Conservation (phyloP, 2,329 filamentous ascomycete genomes). For the Aspergillus ochraceus region DNA sequence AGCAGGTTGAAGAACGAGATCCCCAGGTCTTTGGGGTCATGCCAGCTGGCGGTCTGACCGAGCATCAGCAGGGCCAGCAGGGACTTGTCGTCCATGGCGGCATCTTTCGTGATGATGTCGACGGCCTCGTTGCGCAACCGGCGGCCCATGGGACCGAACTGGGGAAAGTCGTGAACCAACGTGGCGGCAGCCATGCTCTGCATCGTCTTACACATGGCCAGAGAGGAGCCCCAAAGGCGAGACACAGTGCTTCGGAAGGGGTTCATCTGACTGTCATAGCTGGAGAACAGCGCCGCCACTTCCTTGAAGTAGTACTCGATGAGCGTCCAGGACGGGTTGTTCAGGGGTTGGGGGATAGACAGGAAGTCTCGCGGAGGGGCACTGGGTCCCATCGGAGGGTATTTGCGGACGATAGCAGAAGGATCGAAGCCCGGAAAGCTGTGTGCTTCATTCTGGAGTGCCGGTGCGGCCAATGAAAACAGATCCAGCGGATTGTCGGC, state of each 20-base stretch:
- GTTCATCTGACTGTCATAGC: slow-evolving; percentile 63
- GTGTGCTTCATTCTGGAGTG: slow-evolving; percentile 16
- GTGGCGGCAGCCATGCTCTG: slow-evolving; percentile 66
- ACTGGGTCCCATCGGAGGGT: slow-evolving; percentile 26
- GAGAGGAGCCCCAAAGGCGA: slow-evolving; percentile 58
- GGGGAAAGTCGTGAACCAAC: slow-evolving; percentile 57
- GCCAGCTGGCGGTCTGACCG: slow-evolving; percentile 61
- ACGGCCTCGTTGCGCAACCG: slow-evolving; percentile 56
- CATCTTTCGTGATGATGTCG: slow-evolving; percentile 51
- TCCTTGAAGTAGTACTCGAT: slow-evolving; percentile 66
- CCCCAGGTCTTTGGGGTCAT: slow-evolving; percentile 57
- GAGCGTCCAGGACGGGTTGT: slow-evolving; percentile 55
- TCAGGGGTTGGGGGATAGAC: slow-evolving; percentile 42
- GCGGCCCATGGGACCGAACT: slow-evolving; percentile 51
- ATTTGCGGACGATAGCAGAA: slow-evolving; percentile 34
- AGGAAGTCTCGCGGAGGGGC: slow-evolving; percentile 26
- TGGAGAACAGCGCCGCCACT: slow-evolving; percentile 63
- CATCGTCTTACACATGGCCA: slow-evolving; percentile 60
- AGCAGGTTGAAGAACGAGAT: slow-evolving; percentile 51
- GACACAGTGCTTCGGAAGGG: slow-evolving; percentile 61
- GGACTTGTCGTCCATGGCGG: slow-evolving; percentile 53
- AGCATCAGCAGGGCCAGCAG: slow-evolving; percentile 60
- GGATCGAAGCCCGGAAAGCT: slow-evolving; percentile 31
- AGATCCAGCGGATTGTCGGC: slow-evolving; percentile 24
- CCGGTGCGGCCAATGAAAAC: slow-evolving; percentile 26